phyloP scores from a whole-genome alignment of 768 basidiomycete genomes.

The Lyophyllum decastes region DNA sequence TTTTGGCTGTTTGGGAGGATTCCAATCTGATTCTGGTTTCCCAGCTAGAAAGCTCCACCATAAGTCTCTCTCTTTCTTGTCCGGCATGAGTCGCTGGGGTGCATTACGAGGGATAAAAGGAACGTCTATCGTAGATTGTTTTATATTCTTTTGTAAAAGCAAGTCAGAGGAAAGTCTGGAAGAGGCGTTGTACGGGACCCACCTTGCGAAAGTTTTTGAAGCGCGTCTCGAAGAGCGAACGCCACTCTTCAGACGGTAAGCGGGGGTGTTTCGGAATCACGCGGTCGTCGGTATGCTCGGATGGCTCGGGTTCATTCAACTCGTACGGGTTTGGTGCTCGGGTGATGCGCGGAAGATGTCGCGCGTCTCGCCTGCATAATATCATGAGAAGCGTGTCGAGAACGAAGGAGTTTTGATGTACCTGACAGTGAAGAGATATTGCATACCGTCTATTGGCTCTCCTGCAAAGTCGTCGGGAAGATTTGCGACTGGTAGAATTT shows the following conservation, averaged over 20 bases:
- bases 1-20: constrained; percentile 47
- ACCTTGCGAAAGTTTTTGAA: constrained; percentile 73
- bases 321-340: constrained; percentile 74
- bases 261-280: constrained; percentile 28
- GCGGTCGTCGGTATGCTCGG: constrained; percentile 18
- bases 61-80: constrained; percentile 67
- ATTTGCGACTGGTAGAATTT: constrained; percentile 80
- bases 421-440: constrained; percentile 85
- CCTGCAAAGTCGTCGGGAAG: constrained; percentile 69
- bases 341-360: constrained; percentile 61
- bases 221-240: constrained; percentile 50
- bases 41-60: constrained; percentile 85
- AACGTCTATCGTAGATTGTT: constrained; percentile 59
- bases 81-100: constrained; percentile 52
- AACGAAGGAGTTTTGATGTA: constrained; percentile 27
- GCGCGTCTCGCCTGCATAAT: constrained; percentile 65
- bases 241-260: constrained; percentile 73
- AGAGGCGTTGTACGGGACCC: constrained; percentile 9
- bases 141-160: constrained; percentile 53
- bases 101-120: constrained; percentile 28
- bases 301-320: constrained; percentile 27
- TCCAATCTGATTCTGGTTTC: constrained; percentile 69
- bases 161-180: constrained; percentile 7
- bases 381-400: constrained; percentile 1
- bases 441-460: constrained; percentile 69